Conservation (phyloP, 305 asterid species). For the Solanum chacoense region DNA sequence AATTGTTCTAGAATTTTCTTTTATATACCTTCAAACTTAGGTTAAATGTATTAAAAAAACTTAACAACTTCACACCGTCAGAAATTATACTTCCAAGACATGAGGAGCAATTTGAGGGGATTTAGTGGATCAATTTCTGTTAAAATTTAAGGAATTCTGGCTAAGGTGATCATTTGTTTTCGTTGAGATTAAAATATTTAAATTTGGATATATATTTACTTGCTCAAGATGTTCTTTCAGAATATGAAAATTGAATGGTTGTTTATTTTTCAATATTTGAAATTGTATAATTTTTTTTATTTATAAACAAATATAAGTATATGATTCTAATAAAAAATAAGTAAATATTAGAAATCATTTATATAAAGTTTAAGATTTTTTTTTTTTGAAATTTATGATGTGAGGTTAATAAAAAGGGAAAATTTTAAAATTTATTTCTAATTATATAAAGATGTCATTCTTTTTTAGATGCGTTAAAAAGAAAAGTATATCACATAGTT, state of each 20-base stretch:
- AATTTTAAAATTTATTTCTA: background rate
- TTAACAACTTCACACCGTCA: background rate
- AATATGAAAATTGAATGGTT: no score
- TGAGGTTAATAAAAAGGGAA: background rate
- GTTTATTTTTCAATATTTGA: background rate
- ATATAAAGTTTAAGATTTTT: background rate
- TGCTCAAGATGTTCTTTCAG: background rate
- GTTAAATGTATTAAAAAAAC: background rate
- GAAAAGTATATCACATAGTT: background rate
- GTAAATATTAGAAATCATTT: background rate
- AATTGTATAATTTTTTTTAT: background rate
- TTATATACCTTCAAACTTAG: background rate
- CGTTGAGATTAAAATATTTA: fast-evolving
- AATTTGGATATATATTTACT: background rate
- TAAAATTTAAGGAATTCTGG: background rate
- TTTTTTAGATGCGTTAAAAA: background rate
- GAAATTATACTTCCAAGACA: background rate
- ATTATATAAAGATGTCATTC: background rate
- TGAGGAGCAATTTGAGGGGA: background rate
- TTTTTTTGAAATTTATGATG: background rate
- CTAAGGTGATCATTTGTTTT: background rate
- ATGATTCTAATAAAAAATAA: background rate
- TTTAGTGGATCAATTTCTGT: background rate
- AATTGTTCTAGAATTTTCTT: background rate
- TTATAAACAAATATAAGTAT: background rate